These are phyloP conservation scores for Dactylellina sp. DNA, from an alignment of 2,329 filamentous ascomycete genomes.

Conservation along the genomic window DNA sequence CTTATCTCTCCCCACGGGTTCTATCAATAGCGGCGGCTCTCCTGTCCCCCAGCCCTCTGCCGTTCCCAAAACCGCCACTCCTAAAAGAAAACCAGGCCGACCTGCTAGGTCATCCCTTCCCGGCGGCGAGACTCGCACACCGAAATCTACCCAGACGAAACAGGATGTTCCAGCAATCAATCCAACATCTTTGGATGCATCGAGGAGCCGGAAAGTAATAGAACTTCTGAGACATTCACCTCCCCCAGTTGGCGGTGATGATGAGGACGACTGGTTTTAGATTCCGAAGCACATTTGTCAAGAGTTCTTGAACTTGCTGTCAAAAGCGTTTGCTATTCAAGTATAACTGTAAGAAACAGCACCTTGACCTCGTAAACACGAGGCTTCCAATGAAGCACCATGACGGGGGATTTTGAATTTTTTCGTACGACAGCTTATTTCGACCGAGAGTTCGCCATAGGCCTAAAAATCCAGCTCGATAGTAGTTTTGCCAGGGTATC, in stretches of 20 bases:
- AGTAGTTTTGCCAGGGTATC: too few relatives aligned
- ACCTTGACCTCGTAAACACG: too few relatives aligned
- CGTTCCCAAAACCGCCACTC: conserved; percentile 9
- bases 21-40: conserved; percentile 2
- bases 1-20: conserved; percentile 17
- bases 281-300: conserved; percentile 4
- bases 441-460: too few relatives aligned
- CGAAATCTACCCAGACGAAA: conserved; percentile 17
- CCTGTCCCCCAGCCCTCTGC: not conserved
- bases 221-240: conserved; percentile 47
- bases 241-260: conserved; percentile 19
- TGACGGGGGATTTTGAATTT: too few relatives aligned
- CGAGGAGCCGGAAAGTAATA: conserved; percentile 51
- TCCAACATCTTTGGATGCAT: conserved; percentile 43
- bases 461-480: too few relatives aligned
- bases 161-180: conserved; percentile 25
- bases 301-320: not conserved
- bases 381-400: too few relatives aligned
- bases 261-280: conserved; percentile 49
- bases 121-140: not conserved
- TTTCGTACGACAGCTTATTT: too few relatives aligned
- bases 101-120: conserved; percentile 26
- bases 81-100: conserved; percentile 38
- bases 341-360: too few relatives aligned
- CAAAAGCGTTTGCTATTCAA: too few relatives aligned